Conservation (phyloP, 257 asterid species). For the Ophiorrhiza pumila region DNA sequence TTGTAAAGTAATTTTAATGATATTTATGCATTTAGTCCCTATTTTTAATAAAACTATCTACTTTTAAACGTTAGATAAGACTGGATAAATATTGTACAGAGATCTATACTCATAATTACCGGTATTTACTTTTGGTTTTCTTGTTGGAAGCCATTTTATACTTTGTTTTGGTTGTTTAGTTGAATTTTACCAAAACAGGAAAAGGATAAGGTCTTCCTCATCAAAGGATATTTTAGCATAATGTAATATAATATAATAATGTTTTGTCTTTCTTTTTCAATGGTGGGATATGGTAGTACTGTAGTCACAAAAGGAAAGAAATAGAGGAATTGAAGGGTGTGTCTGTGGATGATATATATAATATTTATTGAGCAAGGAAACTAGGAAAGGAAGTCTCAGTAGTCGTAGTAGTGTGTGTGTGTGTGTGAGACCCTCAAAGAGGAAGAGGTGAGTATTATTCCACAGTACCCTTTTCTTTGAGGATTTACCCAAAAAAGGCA, state of each 20-base stretch:
- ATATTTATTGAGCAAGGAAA: too few relatives aligned
- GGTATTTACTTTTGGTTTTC: constrained; percentile 5
- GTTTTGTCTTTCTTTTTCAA: constrained; percentile 17
- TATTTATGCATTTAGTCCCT: too few relatives aligned
- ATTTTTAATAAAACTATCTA: too few relatives aligned
- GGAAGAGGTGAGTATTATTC: background rate
- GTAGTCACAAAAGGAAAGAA: constrained; percentile 2
- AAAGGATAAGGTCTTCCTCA: constrained; percentile 33
- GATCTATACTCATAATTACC: background rate
- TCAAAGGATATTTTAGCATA: background rate
- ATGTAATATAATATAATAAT: constrained; percentile 18
- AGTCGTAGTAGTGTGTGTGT: background rate
- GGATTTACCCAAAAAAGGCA: constrained; percentile 25
- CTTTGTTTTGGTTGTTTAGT: background rate
- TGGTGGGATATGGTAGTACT: constrained; percentile 28
- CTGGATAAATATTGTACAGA: too few relatives aligned
- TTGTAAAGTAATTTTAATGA: too few relatives aligned
- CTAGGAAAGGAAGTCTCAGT: constrained; percentile 16
- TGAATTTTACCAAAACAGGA: constrained; percentile 46
- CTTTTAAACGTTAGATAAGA: too few relatives aligned
- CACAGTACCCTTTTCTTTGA: background rate
- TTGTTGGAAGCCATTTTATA: constrained; percentile 12
- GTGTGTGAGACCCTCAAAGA: background rate
- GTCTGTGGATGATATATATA: too few relatives aligned
- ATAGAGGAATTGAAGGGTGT: background rate